Conservation (phyloP, 2,329 filamentous ascomycete species). For the Phyllachora maydis region DNA sequence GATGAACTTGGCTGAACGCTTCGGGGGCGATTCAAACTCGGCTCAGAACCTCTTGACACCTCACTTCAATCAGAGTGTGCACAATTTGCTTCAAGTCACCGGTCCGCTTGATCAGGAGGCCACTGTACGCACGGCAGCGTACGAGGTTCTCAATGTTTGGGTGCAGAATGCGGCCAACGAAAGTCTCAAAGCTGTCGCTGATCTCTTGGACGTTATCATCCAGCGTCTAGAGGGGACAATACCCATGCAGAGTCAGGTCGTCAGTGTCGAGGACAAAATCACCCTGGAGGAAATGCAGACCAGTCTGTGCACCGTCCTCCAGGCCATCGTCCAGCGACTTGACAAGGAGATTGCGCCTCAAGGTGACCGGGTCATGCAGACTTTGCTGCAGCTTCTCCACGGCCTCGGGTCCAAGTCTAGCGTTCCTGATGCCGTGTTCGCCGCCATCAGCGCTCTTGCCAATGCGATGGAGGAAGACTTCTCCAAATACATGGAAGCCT, state of each 20-base stretch:
- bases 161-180: slow-evolving; percentile 80
- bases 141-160: slow-evolving; percentile 91
- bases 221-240: slow-evolving; percentile 82
- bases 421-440: slow-evolving; percentile 86
- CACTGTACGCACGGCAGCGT: slow-evolving; percentile 80
- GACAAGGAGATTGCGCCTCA: slow-evolving; percentile 82
- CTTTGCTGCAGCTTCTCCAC: slow-evolving; percentile 60
- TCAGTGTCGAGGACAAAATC: slow-evolving; percentile 91
- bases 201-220: slow-evolving; percentile 71
- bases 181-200: slow-evolving; percentile 60
- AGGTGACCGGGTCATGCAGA: slow-evolving; percentile 85
- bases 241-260: slow-evolving; percentile 75
- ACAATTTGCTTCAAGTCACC: slow-evolving; percentile 68
- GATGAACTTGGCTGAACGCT: slow-evolving; percentile 95
- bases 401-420: slow-evolving; percentile 70
- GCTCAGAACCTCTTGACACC: slow-evolving; percentile 64
- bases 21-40: slow-evolving; percentile 68
- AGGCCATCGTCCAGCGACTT: slow-evolving; percentile 77
- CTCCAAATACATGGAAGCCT: slow-evolving; percentile 92
- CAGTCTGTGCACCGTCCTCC: slow-evolving; percentile 74
- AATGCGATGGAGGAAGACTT: slow-evolving; percentile 87
- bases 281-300: slow-evolving; percentile 96
- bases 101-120: slow-evolving; percentile 68
- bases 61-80: slow-evolving; percentile 85
- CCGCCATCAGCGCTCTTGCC: slow-evolving; percentile 76